Evolutionary conservation across 1,284 basidiomycete species (phyloP).

Genomic region (Ustilago loliicola): DNA sequence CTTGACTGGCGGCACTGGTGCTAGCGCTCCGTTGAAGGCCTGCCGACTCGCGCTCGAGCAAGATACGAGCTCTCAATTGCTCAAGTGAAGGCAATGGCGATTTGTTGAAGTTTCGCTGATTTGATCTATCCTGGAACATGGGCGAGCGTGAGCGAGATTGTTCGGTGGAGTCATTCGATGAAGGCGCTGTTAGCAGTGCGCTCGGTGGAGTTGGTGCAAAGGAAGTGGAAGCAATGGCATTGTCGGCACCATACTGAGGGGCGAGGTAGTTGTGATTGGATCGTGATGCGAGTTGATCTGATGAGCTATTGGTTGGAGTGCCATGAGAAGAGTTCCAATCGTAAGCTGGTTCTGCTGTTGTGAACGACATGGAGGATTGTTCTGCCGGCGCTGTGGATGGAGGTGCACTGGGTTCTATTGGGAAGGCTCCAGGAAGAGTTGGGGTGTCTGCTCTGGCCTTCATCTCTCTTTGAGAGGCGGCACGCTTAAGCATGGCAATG

Average conservation of each 20-base stretch:
- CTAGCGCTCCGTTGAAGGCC: constrained; percentile 61
- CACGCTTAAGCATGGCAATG: constrained; percentile 61
- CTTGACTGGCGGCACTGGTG: constrained; percentile 64
- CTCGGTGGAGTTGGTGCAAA: not conserved
- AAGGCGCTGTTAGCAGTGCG: constrained; percentile 13
- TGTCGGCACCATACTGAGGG: not conserved
- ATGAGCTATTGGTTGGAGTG: constrained; percentile 2
- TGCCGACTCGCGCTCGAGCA: constrained; percentile 60
- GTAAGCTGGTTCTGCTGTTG: constrained; percentile 8
- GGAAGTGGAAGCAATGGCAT: constrained; percentile 14
- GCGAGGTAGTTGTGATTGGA: not conserved
- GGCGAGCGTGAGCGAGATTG: constrained; percentile 38
- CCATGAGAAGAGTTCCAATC: constrained; percentile 1
- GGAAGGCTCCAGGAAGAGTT: constrained; percentile 19
- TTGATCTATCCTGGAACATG: constrained; percentile 25
- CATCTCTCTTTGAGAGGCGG: constrained; percentile 60
- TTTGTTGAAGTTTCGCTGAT: constrained; percentile 36
- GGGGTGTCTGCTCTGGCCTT: constrained; percentile 36
- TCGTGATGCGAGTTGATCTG: constrained; percentile 4
- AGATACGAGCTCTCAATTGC: constrained; percentile 64
- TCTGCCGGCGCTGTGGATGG: not conserved
- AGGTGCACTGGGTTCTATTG: constrained; percentile 5
- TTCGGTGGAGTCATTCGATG: constrained; percentile 15
- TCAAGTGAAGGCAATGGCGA: constrained; percentile 66
- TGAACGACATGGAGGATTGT: not conserved